A percentile compares a stretch with the other conserved stretches of the same genome.
These are phyloP conservation scores for Rhinocladiella mackenziei DNA, from an alignment of 2,329 filamentous ascomycete genomes.

Conservation along the genomic window DNA sequence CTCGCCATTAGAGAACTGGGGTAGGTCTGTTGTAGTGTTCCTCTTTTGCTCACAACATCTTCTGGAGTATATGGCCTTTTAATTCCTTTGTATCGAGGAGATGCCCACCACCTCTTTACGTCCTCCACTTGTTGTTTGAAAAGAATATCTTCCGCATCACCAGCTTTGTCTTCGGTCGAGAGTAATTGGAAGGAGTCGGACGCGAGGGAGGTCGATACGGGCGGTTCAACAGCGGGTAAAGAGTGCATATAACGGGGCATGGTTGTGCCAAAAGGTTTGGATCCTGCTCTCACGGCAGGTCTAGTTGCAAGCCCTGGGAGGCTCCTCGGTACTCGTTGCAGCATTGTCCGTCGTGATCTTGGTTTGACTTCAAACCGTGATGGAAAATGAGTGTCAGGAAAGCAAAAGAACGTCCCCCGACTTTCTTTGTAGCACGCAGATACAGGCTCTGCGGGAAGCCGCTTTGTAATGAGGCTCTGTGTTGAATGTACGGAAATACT, in stretches of 20 bases:
- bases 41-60: constrained; percentile 90
- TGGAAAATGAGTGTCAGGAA: too few species aligned
- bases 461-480: constrained; percentile 11
- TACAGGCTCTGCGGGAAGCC: neutral
- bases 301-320: constrained; percentile 19
- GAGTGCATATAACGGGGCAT: constrained; percentile 51
- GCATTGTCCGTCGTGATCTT: constrained; percentile 11
- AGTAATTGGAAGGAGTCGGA: constrained; percentile 84
- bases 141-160: constrained; percentile 75
- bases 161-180: constrained; percentile 70
- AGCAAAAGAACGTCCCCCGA: too few species aligned
- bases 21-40: constrained; percentile 79
- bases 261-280: constrained; percentile 8
- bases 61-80: constrained; percentile 85
- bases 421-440: too few species aligned
- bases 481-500: too few species aligned
- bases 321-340: constrained; percentile 22
- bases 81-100: constrained; percentile 80
- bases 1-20: constrained; percentile 91
- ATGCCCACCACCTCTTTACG: constrained; percentile 86
- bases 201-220: constrained; percentile 58
- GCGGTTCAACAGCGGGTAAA: constrained; percentile 54
- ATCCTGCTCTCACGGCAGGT: constrained; percentile 6
- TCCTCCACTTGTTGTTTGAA: constrained; percentile 80
- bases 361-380: too few species aligned